phyloP scores from a whole-genome alignment of 345 rosid species.

The Rhizophora mangle region DNA sequence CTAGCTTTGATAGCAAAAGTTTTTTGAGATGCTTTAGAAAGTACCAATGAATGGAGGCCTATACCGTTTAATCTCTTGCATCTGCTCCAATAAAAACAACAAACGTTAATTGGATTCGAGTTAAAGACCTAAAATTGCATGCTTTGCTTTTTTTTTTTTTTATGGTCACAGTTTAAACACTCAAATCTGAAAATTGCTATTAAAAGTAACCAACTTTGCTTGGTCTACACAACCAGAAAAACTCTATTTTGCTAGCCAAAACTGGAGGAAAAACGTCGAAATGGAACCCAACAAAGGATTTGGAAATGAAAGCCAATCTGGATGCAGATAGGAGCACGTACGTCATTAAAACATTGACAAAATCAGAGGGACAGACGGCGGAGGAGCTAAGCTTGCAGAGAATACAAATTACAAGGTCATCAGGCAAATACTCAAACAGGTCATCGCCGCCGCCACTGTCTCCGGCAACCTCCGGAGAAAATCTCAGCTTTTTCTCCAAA shows the following conservation, averaged over 20 bases:
- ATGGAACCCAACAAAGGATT: neutral
- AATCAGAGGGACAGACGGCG: slow-evolving; percentile 64
- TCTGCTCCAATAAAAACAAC: slow-evolving; percentile 38
- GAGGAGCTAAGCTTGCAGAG: slow-evolving; percentile 60
- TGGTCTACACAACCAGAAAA: too few species aligned
- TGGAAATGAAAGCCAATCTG: neutral
- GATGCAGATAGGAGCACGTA: slow-evolving; percentile 30
- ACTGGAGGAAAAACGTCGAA: neutral
- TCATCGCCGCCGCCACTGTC: slow-evolving; percentile 25
- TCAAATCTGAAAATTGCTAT: neutral
- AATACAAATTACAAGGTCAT: slow-evolving; percentile 70
- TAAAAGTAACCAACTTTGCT: too few species aligned
- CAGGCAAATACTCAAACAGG: slow-evolving; percentile 64
- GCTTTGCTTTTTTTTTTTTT: too few species aligned
- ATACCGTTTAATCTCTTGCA: slow-evolving; percentile 75
- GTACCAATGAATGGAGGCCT: slow-evolving; percentile 49
- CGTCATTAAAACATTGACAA: slow-evolving; percentile 66
- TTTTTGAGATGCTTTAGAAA: slow-evolving; percentile 58
- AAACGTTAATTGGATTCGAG: neutral
- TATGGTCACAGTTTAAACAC: neutral
- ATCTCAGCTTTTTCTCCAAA: slow-evolving; percentile 38
- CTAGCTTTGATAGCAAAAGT: slow-evolving; percentile 55
- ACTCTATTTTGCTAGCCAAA: too few species aligned
- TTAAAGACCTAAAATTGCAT: too few species aligned
- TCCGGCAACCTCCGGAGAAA: slow-evolving; percentile 17